Conservation (phyloP, 768 basidiomycete species). For the Suillus brevipes region DNA sequence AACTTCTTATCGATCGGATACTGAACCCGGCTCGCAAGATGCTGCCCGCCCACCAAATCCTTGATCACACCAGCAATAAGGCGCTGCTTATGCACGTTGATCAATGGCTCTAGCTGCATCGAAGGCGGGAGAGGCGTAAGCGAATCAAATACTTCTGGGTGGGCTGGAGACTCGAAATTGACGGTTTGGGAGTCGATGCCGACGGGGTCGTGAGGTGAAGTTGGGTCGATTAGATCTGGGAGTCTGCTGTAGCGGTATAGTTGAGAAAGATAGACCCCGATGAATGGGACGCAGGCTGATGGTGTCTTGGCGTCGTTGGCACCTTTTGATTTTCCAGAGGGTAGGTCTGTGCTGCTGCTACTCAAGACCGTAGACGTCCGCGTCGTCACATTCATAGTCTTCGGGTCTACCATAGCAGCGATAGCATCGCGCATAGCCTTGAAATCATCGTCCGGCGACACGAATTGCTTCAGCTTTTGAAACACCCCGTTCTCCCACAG, state of each 20-base stretch:
- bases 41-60: constrained; percentile 77
- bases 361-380: constrained; percentile 56
- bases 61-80: constrained; percentile 81
- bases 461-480: constrained; percentile 68
- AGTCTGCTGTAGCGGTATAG: constrained; percentile 63
- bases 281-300: constrained; percentile 63
- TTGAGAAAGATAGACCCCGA: constrained; percentile 78
- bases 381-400: constrained; percentile 54
- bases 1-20: constrained; percentile 72
- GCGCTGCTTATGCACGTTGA: constrained; percentile 89
- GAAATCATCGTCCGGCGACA: constrained; percentile 67
- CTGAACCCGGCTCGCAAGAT: constrained; percentile 72
- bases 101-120: constrained; percentile 83
- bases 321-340: constrained; percentile 34
- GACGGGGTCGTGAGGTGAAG: constrained; percentile 69
- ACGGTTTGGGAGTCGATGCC: constrained; percentile 61
- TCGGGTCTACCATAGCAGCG: constrained; percentile 63
- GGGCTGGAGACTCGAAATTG: constrained; percentile 66
- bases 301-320: constrained; percentile 44
- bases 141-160: constrained; percentile 77
- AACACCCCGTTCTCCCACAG: constrained; percentile 73
- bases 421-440: constrained; percentile 69
- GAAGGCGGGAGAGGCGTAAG: constrained; percentile 69
- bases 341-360: constrained; percentile 42
- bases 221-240: constrained; percentile 83